Evolutionary conservation across 805 yeast genomes (phyloP).

Genomic region (Candida takata): DNA sequence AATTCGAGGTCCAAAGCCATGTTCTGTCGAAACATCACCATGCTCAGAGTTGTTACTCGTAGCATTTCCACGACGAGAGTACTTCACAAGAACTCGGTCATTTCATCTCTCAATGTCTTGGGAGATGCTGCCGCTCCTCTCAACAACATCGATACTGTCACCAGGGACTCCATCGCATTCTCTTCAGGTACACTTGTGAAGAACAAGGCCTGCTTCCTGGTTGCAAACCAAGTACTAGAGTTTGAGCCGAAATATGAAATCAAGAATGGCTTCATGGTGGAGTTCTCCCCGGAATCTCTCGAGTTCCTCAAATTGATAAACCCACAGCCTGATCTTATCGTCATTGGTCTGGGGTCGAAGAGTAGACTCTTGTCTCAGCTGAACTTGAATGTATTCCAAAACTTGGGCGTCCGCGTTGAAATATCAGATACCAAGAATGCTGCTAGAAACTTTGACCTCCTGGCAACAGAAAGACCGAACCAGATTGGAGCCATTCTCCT

Average conservation of each 20-base stretch:
- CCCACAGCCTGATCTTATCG: constrained; percentile 73
- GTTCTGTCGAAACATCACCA: too few species aligned
- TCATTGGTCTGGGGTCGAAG: constrained; percentile 62
- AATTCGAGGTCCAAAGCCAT: too few species aligned
- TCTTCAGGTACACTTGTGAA: constrained; percentile 42
- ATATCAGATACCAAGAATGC: constrained; percentile 60
- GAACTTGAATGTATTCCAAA: constrained; percentile 41
- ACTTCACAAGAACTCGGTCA: constrained; percentile 11
- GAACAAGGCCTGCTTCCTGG: constrained; percentile 40
- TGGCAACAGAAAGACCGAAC: constrained; percentile 74
- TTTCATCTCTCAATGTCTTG: constrained; percentile 39
- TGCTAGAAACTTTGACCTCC: constrained; percentile 61
- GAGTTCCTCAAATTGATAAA: constrained; percentile 46
- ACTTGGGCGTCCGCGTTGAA: constrained; percentile 65
- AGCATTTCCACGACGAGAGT: background rate
- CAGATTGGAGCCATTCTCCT: constrained; percentile 68
- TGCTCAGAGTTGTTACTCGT: too few species aligned
- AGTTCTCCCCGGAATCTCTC: constrained; percentile 38
- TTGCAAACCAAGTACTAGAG: constrained; percentile 56
- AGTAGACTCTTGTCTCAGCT: constrained; percentile 56
- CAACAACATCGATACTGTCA: constrained; percentile 45
- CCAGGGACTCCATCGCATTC: constrained; percentile 52
- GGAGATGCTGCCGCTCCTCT: constrained; percentile 36
- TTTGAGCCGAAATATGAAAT: constrained; percentile 35
- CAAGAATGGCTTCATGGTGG: constrained; percentile 45